Conservation (phyloP, 2,329 filamentous ascomycete species). For the Cryphonectria parasitica region DNA sequence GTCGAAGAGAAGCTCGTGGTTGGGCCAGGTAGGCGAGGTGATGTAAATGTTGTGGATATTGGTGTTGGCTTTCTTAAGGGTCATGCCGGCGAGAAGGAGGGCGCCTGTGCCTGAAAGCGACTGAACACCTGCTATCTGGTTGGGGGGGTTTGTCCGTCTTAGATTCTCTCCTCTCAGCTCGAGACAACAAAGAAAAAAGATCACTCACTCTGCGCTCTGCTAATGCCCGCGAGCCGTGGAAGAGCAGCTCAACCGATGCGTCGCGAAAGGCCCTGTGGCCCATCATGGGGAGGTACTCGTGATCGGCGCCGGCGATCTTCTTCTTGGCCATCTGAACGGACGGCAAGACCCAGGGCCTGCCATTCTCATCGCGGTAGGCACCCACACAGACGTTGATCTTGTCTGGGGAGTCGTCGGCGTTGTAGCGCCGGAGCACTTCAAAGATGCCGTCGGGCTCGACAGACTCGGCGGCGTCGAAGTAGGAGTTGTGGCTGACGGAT, state of each 20-base stretch:
- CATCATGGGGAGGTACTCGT: slow-evolving; percentile 45
- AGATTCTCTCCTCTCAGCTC: background rate
- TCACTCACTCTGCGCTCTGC: slow-evolving; percentile 37
- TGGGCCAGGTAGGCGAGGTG: slow-evolving; percentile 47
- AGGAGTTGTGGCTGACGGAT: slow-evolving; percentile 18
- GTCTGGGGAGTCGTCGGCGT: slow-evolving; percentile 35
- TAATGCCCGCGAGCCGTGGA: slow-evolving; percentile 35
- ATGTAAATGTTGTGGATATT: slow-evolving; percentile 41
- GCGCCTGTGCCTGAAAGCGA: slow-evolving; percentile 48
- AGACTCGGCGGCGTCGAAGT: slow-evolving; percentile 25
- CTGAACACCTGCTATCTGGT: slow-evolving; percentile 34
- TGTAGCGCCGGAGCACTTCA: slow-evolving; percentile 33
- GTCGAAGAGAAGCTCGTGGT: slow-evolving; percentile 44
- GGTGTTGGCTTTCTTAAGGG: slow-evolving; percentile 36
- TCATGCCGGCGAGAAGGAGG: slow-evolving; percentile 41
- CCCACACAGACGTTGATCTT: slow-evolving; percentile 47
- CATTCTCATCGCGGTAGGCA: slow-evolving; percentile 44
- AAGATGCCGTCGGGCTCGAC: slow-evolving; percentile 29
- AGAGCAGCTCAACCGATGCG: slow-evolving; percentile 38
- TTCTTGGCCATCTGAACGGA: slow-evolving; percentile 39
- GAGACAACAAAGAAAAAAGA: too few relatives aligned
- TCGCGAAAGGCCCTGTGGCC: slow-evolving; percentile 40
- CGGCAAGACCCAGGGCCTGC: slow-evolving; percentile 44
- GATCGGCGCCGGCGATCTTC: slow-evolving; percentile 32
- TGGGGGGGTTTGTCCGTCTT: background rate